A percentile compares a stretch with the other conserved stretches of the same genome.
phyloP scores from a whole-genome alignment of 2,329 filamentous ascomycete genomes.

The Torrubiellomyces zombiae region DNA sequence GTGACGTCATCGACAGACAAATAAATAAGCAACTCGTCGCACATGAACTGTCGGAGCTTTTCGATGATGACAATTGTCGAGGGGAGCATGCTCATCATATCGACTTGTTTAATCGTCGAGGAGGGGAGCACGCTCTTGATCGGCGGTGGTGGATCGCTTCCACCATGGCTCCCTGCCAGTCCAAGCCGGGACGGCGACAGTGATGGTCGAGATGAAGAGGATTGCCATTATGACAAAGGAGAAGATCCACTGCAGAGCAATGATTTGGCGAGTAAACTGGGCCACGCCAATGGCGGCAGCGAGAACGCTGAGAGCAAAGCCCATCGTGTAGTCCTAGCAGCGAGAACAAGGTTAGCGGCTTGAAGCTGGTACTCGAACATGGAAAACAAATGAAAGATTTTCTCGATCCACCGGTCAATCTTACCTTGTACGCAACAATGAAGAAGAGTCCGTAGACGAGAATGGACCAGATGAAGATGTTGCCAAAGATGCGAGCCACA shows the following conservation, averaged over 20 bases:
- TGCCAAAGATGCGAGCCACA: constrained; percentile 63
- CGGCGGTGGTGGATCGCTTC: constrained; percentile 23
- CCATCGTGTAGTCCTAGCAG: constrained; percentile 53
- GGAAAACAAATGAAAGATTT: too few species aligned
- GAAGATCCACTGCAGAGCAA: constrained; percentile 87
- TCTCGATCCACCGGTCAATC: too few species aligned
- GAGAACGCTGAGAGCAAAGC: constrained; percentile 60
- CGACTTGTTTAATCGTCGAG: constrained; percentile 27
- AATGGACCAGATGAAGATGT: constrained; percentile 77
- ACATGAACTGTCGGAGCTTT: too few species aligned
- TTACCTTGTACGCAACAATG: constrained; percentile 53
- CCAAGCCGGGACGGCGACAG: constrained; percentile 47
- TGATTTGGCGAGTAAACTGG: constrained; percentile 55
- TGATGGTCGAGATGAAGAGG: constrained; percentile 52
- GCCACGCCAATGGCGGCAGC: constrained; percentile 59
- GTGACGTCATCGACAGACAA: too few species aligned
- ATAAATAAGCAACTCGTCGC: too few species aligned
- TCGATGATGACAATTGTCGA: too few species aligned
- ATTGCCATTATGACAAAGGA: constrained; percentile 67
- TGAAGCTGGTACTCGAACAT: too few species aligned
- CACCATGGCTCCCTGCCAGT: constrained; percentile 40
- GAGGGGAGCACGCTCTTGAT: constrained; percentile 45
- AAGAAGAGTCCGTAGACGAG: constrained; percentile 64
- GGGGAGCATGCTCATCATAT: too few species aligned
- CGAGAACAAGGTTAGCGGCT: constrained; percentile 7